Percentiles rank a stretch among this genome's conserved stretches.
Evolutionary conservation across 2,329 filamentous ascomycete genomes (phyloP).

Genomic region (Alternaria brassicae): DNA sequence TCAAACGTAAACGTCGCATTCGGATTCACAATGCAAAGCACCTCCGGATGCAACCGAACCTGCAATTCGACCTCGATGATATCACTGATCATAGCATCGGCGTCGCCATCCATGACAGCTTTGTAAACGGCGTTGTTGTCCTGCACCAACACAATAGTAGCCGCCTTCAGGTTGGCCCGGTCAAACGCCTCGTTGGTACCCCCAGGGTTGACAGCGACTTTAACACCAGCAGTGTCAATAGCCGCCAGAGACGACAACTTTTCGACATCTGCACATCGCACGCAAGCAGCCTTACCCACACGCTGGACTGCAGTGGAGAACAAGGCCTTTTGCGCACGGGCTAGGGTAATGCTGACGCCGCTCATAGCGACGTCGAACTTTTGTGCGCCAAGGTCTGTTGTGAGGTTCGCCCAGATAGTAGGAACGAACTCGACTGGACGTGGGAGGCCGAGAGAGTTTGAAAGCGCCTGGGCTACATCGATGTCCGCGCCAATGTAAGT

Average conservation of each 20-base stretch:
- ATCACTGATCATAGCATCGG: slow-evolving; percentile 24
- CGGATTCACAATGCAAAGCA: slow-evolving; percentile 16
- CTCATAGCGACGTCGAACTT: slow-evolving; percentile 24
- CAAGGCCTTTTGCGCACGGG: slow-evolving; percentile 12
- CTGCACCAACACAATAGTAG: slow-evolving; percentile 14
- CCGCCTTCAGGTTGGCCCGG: slow-evolving; percentile 16
- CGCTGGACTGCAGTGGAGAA: slow-evolving; percentile 17
- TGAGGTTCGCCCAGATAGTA: slow-evolving; percentile 19
- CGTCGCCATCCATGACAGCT: slow-evolving; percentile 20
- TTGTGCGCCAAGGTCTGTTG: slow-evolving; percentile 4
- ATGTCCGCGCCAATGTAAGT: slow-evolving; percentile 24
- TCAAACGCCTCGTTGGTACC: slow-evolving; percentile 25
- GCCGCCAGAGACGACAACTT: slow-evolving; percentile 15
- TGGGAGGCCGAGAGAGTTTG: slow-evolving; percentile 16
- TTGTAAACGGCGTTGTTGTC: slow-evolving; percentile 23
- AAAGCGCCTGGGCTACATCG: slow-evolving; percentile 16
- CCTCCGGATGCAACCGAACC: slow-evolving; percentile 14
- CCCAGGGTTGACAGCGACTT: slow-evolving; percentile 18
- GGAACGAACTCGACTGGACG: slow-evolving; percentile 18
- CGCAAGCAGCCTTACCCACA: slow-evolving; percentile 21
- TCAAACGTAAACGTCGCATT: slow-evolving; percentile 22
- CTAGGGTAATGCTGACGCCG: slow-evolving; percentile 22
- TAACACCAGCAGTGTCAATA: slow-evolving; percentile 20
- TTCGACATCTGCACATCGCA: slow-evolving; percentile 14
- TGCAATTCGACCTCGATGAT: slow-evolving; percentile 23